Evolutionary conservation across 2,329 filamentous ascomycete species (phyloP).

Genomic region (Hymenoscyphus linearis): DNA sequence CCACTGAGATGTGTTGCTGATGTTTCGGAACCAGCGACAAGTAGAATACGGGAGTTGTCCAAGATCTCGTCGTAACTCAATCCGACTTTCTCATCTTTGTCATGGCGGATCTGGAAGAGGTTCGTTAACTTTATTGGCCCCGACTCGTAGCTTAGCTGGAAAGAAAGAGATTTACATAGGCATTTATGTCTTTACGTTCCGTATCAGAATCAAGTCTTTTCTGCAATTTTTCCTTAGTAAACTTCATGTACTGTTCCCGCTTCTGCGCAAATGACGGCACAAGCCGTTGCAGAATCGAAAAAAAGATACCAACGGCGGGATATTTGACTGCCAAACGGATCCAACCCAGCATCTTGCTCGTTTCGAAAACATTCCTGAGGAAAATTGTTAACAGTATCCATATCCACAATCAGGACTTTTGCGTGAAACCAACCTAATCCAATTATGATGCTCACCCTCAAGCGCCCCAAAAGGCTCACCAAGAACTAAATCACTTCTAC

Average conservation of each 20-base stretch:
- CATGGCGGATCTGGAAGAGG: background rate
- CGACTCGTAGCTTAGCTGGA: too few relatives aligned
- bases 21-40: conserved; percentile 19
- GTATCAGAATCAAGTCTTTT: background rate
- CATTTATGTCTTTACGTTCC: background rate
- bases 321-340: background rate
- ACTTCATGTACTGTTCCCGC: background rate
- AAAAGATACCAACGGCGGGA: background rate
- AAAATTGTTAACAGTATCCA: too few relatives aligned
- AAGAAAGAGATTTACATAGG: background rate
- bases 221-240: background rate
- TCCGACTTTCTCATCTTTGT: conserved; percentile 4
- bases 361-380: too few relatives aligned
- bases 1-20: conserved; percentile 18
- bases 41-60: conserved; percentile 6
- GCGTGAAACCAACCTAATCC: conserved; percentile 8
- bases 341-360: background rate
- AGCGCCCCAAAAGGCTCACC: conserved; percentile 36
- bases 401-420: background rate
- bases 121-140: too few relatives aligned
- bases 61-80: conserved; percentile 15
- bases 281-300: too few relatives aligned
- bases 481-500: conserved; percentile 35
- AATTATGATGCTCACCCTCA: conserved; percentile 21
- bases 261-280: background rate